Percentiles rank a stretch among this genome's conserved stretches.
These are phyloP conservation scores for Pleodorina starrii DNA, from an alignment of 139 green algal species.

Conservation along the genomic window DNA sequence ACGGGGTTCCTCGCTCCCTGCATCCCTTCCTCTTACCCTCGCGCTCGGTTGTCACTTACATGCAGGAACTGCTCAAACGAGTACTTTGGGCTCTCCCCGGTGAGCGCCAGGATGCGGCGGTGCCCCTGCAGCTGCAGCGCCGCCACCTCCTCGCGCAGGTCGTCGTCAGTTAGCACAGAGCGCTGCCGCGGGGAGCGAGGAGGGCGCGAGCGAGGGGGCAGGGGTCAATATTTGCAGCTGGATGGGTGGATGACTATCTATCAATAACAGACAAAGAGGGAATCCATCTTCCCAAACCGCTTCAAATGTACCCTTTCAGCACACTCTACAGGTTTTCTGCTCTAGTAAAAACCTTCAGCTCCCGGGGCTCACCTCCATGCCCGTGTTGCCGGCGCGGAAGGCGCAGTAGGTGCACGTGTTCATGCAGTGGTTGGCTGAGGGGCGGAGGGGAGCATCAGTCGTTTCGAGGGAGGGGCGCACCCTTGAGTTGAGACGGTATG, in stretches of 20 bases:
- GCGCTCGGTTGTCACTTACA: constrained; percentile 36
- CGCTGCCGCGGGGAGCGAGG: constrained; percentile 26
- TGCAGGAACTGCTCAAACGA: constrained; percentile 79
- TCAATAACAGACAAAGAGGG: too few species aligned
- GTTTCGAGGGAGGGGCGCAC: neutral
- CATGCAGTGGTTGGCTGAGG: constrained; percentile 78
- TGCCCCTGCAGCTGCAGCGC: constrained; percentile 77
- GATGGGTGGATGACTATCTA: too few species aligned
- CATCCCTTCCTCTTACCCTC: neutral
- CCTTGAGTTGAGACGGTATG: neutral
- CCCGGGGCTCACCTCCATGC: constrained; percentile 32
- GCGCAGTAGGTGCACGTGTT: constrained; percentile 85
- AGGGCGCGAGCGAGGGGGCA: neutral
- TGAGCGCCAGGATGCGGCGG: constrained; percentile 78
- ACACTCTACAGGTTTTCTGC: too few species aligned
- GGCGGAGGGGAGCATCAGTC: neutral
- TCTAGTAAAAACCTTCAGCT: too few species aligned
- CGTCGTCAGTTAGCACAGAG: constrained; percentile 59
- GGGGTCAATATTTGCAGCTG: too few species aligned
- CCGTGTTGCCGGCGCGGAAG: constrained; percentile 76
- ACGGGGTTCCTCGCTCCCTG: neutral
- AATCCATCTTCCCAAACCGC: too few species aligned
- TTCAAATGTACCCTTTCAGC: too few species aligned
- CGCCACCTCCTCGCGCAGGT: constrained; percentile 70
- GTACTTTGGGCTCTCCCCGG: constrained; percentile 81